Evolutionary conservation across 305 asterid species (phyloP).

Genomic region (Withania somnifera): DNA sequence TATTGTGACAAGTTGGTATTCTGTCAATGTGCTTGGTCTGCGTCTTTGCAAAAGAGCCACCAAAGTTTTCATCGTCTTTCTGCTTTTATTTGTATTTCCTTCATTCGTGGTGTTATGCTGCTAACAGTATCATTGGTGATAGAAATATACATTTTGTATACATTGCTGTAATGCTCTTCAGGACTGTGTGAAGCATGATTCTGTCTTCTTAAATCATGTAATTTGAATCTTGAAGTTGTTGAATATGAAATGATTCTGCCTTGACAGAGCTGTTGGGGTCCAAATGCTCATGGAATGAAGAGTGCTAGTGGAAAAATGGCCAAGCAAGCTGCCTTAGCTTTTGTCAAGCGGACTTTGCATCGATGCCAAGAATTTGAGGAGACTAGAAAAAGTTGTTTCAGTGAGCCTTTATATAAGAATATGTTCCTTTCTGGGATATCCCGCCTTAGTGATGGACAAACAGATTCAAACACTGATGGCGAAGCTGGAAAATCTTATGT

Average conservation of each 20-base stretch:
- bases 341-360: slow-evolving; percentile 64
- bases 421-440: slow-evolving; percentile 66
- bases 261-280: slow-evolving; percentile 72
- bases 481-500: slow-evolving; percentile 40
- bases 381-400: slow-evolving; percentile 80
- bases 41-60: neutral
- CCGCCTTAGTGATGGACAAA: slow-evolving; percentile 36
- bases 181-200: neutral
- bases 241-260: slow-evolving; percentile 3
- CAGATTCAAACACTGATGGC: slow-evolving; percentile 37
- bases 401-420: slow-evolving; percentile 50
- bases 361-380: slow-evolving; percentile 57
- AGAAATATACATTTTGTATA: neutral
- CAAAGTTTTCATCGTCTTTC: neutral
- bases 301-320: slow-evolving; percentile 74
- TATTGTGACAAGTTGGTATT: neutral
- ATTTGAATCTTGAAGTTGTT: neutral
- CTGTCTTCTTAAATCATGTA: neutral
- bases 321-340: slow-evolving; percentile 80
- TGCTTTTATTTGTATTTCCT: neutral
- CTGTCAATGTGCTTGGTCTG: neutral
- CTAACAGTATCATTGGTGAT: neutral
- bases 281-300: slow-evolving; percentile 75
- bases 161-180: neutral
- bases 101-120: neutral